Evolutionary conservation across 306 rosid species (phyloP), one percentile per base, ranked within the genome.

Genomic region (Myrica gale): DNA sequence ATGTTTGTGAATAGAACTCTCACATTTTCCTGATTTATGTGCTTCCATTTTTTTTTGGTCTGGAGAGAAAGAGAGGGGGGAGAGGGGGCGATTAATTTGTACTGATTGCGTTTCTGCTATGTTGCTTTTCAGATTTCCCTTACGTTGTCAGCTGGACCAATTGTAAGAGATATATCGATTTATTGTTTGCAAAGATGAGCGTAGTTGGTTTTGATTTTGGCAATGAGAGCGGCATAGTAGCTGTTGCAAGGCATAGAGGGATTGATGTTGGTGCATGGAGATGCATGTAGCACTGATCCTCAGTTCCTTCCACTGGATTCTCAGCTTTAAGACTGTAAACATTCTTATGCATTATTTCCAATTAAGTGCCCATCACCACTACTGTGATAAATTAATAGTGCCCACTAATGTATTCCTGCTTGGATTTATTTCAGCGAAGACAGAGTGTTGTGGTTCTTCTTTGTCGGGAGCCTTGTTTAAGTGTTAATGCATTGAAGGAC

Each of bases 391-490:
- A n/a, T n/a, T n/a, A n/a, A n/a, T n/a, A n/a, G n/a, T n/a, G n/a
- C n/a, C n/a, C n/a, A n/a, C n/a, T n/a, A 96, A 96, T 82, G 99
- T 96, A 58, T 96, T 96, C 79, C 96, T 96, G 74, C 99, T 96
- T 78, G 99, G 99, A 60, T 96, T 96, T 81, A 96, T 96, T 73
- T 96, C 99, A 70, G 99, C 99, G 37, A 96, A 92, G 88, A 92
- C 99, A 16, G 99, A 96, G 98, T 80, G 99, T 96, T 70, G 99
- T 96, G 70, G 99, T 96, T 82, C 93, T 96, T 76, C 98, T 96
- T 41, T 96, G 99, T 84, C 88, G 99, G 32, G 99, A 96, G 79
- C 99, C 99, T 81, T 96, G 99, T 84, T 86, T 96, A 87, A 96
- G 92, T 85, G 98, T 92, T 65, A 96, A 96, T 92, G 99, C 99